Evolutionary conservation across 805 yeast genomes (phyloP).

Genomic region (Torulaspora gathmanii): DNA sequence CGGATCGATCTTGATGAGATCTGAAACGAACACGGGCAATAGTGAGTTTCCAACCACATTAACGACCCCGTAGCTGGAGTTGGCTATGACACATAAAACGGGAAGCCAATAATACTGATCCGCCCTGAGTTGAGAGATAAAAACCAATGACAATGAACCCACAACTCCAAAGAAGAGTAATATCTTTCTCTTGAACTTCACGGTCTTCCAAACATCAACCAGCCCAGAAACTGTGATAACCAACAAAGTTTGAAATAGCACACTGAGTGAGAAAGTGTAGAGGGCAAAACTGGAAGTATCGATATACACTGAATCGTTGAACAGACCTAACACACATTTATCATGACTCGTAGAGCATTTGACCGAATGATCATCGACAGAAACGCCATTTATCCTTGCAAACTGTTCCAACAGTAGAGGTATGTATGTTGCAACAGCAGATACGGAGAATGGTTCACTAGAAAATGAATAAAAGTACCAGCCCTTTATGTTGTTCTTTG

Average conservation of each 20-base stretch:
- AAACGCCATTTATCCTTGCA: slow-evolving; percentile 69
- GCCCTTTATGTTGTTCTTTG: slow-evolving; percentile 46
- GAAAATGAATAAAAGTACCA: slow-evolving; percentile 73
- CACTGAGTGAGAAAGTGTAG: slow-evolving; percentile 69
- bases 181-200: slow-evolving; percentile 50
- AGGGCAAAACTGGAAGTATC: slow-evolving; percentile 72
- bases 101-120: slow-evolving; percentile 37
- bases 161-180: slow-evolving; percentile 52
- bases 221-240: slow-evolving; percentile 74
- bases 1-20: slow-evolving; percentile 31
- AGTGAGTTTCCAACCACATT: slow-evolving; percentile 76
- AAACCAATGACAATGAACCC: slow-evolving; percentile 54
- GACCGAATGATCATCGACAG: slow-evolving; percentile 49
- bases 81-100: slow-evolving; percentile 54
- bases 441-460: slow-evolving; percentile 74
- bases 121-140: slow-evolving; percentile 36
- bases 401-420: slow-evolving; percentile 67
- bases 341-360: slow-evolving; percentile 43
- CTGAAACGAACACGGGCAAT: slow-evolving; percentile 55
- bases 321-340: slow-evolving; percentile 45
- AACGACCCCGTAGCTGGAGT: slow-evolving; percentile 69
- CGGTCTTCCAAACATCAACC: slow-evolving; percentile 48
- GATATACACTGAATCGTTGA: slow-evolving; percentile 44
- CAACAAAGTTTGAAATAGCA: slow-evolving; percentile 61
- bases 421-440: slow-evolving; percentile 73